Base-by-base conservation (phyloP, 331 rosid genomes). In the Quercus phellos region DNA sequence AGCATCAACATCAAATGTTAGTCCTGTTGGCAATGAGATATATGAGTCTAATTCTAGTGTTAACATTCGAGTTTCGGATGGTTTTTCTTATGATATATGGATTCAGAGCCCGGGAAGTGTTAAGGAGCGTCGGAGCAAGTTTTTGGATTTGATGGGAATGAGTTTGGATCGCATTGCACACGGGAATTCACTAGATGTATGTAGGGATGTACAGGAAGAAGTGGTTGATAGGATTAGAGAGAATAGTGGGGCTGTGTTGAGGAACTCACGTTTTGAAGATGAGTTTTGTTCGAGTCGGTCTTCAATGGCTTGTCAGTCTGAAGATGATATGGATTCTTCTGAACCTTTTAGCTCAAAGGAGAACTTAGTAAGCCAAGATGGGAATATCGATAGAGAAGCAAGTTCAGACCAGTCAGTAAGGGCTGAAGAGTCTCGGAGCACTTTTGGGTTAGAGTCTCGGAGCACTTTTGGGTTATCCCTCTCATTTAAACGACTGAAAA, bases 51-150 rank as follows among this genome's bases (percentile, higher is more conserved):
- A 35, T 88, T 77, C 80, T 30, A 50, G 71, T 70, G 55, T 50
- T 5, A 51, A 51, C 53, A 78, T 74, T 35, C 82, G 80, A 78
- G 71, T 74, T 8, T 60, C 56, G n/a, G 75, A 79, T 22, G 76
- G 70, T 78, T 89, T 81, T 56, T 82, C 79, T 21, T 90, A 91
- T 78, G 90, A 85, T 6, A 70, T 86, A 69, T 94, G 99, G 99
- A 75, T 73, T 74, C 78, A 75, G 72, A 90, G 93, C 80, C 99
- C 97, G 1, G 69, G 51, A 63, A 90, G 97, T 72, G 92, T 94
- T 8, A 51, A 56, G 35, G 99, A 94, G 85, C 94, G 99, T 9
- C 84, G 97, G 66, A 21, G 78, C 14, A 85, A 53, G 83, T 94
- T 94, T 81, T 72, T 84, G 83, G 77, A 76, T 78, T 83, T 88